Percentiles rank a stretch among this genome's conserved stretches.
Conservation (phyloP, 2,329 filamentous ascomycete genomes). For the Lomentospora prolificans region DNA sequence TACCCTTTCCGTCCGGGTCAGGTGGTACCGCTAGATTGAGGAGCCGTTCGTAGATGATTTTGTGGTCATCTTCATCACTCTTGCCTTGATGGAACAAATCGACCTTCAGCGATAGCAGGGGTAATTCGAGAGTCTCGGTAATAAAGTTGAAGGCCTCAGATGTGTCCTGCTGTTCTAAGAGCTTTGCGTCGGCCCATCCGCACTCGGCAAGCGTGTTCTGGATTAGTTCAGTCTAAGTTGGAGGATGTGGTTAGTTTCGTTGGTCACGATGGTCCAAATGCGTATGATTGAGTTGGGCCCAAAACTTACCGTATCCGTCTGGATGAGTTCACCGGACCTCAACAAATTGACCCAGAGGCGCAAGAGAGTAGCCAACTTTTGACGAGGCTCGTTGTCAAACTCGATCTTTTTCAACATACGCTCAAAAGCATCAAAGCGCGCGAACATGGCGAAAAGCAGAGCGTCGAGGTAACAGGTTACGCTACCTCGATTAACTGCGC, state of each 20-base stretch:
- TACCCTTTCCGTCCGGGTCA: conserved; percentile 56
- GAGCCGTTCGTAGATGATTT: conserved; percentile 83
- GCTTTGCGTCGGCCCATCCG: conserved; percentile 75
- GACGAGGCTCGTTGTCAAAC: conserved; percentile 58
- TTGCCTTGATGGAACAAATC: conserved; percentile 90
- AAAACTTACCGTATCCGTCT: conserved; percentile 63
- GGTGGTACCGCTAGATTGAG: conserved; percentile 85
- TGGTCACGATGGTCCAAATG: background rate
- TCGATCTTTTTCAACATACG: conserved; percentile 71
- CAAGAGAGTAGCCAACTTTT: conserved; percentile 65
- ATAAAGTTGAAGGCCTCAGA: conserved; percentile 96
- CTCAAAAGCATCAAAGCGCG: conserved; percentile 80
- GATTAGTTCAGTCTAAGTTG: conserved; percentile 61
- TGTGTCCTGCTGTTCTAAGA: conserved; percentile 80
- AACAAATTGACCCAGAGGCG: conserved; percentile 91
- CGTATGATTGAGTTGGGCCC: background rate
- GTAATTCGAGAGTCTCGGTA: conserved; percentile 78
- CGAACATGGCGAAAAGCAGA: conserved; percentile 92
- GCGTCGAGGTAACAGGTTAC: conserved; percentile 96
- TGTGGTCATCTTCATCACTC: conserved; percentile 80
- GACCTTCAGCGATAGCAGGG: conserved; percentile 82
- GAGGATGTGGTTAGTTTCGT: background rate
- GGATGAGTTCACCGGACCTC: conserved; percentile 74
- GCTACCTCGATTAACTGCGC: conserved; percentile 73
- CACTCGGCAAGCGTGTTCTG: conserved; percentile 76